phyloP scores from a whole-genome alignment of 192 early-diverging fungal genomes.

The Coemansia sp. region DNA sequence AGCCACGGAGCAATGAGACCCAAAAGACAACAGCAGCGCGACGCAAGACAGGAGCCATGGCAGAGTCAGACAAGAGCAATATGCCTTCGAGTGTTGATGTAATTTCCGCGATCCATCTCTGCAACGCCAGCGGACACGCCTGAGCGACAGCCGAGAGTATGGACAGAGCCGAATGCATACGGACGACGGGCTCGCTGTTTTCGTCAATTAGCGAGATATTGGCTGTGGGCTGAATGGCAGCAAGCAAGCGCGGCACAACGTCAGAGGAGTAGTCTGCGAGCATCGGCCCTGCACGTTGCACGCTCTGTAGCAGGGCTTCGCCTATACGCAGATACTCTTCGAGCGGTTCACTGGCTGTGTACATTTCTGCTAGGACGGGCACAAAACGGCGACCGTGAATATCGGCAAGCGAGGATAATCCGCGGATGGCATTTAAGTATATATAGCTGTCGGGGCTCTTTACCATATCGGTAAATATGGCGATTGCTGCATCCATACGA shows the following conservation, averaged over 20 bases:
- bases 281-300: slow-evolving; percentile 78
- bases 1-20: slow-evolving; percentile 71
- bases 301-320: slow-evolving; percentile 86
- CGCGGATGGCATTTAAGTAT: slow-evolving; percentile 92
- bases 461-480: slow-evolving; percentile 79
- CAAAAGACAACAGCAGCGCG: slow-evolving; percentile 74
- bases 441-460: slow-evolving; percentile 86
- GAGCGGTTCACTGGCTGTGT: slow-evolving; percentile 54
- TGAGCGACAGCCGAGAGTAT: slow-evolving; percentile 71
- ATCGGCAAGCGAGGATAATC: slow-evolving; percentile 82
- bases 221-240: slow-evolving; percentile 27
- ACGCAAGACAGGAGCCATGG: slow-evolving; percentile 61
- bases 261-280: slow-evolving; percentile 68
- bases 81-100: slow-evolving; percentile 70
- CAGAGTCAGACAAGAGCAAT: slow-evolving; percentile 54
- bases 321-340: slow-evolving; percentile 83
- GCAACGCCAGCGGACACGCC: slow-evolving; percentile 70
- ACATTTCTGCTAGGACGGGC: slow-evolving; percentile 67
- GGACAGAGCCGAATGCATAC: slow-evolving; percentile 66
- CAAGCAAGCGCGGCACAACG: slow-evolving; percentile 41
- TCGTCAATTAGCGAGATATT: neutral
- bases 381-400: slow-evolving; percentile 74
- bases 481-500: slow-evolving; percentile 67
- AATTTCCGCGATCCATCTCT: slow-evolving; percentile 68
- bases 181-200: slow-evolving; percentile 29